Conservation (phyloP, 83 land plant genomes). For the Thuja plicata region DNA sequence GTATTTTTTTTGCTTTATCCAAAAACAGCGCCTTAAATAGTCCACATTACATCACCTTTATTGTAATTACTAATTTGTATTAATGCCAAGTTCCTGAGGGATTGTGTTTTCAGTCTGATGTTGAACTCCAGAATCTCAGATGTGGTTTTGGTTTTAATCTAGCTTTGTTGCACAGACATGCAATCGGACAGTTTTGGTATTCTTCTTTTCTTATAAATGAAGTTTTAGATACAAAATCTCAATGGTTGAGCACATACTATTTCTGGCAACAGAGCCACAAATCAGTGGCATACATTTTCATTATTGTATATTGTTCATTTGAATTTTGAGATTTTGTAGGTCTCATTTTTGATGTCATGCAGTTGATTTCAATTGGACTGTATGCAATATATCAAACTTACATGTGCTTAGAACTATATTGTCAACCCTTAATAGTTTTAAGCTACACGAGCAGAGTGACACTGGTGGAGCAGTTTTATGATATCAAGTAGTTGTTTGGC, state of each 20-base stretch:
- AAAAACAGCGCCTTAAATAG: neutral
- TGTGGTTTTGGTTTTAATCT: neutral
- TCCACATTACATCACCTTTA: neutral
- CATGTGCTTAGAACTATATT: neutral
- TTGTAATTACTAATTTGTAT: neutral
- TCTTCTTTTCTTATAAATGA: neutral
- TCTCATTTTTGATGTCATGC: neutral
- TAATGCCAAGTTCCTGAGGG: neutral
- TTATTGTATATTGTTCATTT: neutral
- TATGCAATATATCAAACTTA: neutral
- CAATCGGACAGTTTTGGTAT: too few relatives aligned
- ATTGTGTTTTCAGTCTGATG: neutral
- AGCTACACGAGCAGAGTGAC: neutral
- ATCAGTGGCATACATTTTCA: neutral
- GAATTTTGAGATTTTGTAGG: neutral
- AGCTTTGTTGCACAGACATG: neutral
- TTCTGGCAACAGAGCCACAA: neutral
- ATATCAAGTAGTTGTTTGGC: neutral
- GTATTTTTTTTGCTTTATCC: neutral
- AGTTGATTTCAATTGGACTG: neutral
- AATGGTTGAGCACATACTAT: neutral
- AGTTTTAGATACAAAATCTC: neutral
- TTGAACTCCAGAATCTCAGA: neutral
- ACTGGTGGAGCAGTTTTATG: neutral
- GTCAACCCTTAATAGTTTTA: neutral